Conservation (phyloP, 2,329 filamentous ascomycete species). For the Falciphora oryzae region DNA sequence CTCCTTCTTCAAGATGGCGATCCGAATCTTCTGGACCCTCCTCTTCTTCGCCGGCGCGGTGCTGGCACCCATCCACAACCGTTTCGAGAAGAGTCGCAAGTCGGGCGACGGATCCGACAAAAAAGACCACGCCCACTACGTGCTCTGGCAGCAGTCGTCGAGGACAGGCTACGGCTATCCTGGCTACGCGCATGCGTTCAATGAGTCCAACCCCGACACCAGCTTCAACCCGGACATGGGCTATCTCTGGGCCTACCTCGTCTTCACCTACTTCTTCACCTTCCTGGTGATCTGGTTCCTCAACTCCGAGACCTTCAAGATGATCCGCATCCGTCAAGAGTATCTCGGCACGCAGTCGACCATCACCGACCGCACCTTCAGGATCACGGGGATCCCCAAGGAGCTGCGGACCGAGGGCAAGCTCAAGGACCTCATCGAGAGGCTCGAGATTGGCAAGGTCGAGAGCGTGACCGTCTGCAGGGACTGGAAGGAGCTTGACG, state of each 20-base stretch:
- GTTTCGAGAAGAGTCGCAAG: constrained; percentile 36
- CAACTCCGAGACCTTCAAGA: constrained; percentile 72
- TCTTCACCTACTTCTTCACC: constrained; percentile 94
- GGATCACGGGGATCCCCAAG: constrained; percentile 78
- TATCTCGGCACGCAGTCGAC: constrained; percentile 92
- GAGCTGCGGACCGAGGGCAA: constrained; percentile 75
- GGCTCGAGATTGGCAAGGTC: constrained; percentile 81
- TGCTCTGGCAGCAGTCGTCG: neutral
- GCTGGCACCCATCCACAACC: constrained; percentile 78
- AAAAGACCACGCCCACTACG: neutral
- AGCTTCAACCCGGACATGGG: constrained; percentile 30
- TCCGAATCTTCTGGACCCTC: constrained; percentile 72
- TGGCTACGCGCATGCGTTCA: neutral
- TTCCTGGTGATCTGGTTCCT: constrained; percentile 76
- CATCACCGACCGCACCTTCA: constrained; percentile 91
- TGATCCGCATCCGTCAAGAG: constrained; percentile 81
- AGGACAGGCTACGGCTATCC: neutral
- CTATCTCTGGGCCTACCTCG: constrained; percentile 87
- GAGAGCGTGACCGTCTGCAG: constrained; percentile 81
- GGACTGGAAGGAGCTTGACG: constrained; percentile 79
- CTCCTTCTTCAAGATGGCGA: constrained; percentile 92
- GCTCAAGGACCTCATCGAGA: constrained; percentile 83
- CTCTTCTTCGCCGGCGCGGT: constrained; percentile 76
- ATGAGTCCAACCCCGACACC: constrained; percentile 21
- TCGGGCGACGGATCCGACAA: constrained; percentile 5